Percentiles rank a stretch among this genome's conserved stretches.
phyloP scores from a whole-genome alignment of 768 basidiomycete species.

The Naganishia vishniacii region DNA sequence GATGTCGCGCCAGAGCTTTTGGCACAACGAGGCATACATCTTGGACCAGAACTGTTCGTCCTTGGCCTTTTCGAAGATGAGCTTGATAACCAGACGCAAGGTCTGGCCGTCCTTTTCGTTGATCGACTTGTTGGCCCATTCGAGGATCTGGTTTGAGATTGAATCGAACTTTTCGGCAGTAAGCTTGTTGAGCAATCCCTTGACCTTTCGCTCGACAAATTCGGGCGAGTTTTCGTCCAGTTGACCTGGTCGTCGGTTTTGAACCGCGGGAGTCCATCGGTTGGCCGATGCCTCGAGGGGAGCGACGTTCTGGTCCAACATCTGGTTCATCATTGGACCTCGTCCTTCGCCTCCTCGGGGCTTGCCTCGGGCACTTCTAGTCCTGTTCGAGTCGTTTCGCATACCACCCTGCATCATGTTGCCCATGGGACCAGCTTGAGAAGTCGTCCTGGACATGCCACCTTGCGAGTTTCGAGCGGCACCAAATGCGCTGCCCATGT shows the following conservation, averaged over 20 bases:
- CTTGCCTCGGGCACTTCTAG: constrained; percentile 77
- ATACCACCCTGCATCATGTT: constrained; percentile 14
- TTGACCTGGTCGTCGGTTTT: constrained; percentile 42
- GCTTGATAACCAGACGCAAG: constrained; percentile 88
- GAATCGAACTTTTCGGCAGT: constrained; percentile 95
- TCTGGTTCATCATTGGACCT: constrained; percentile 33
- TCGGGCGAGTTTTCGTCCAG: constrained; percentile 69
- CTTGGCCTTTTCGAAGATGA: constrained; percentile 95
- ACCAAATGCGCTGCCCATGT: constrained; percentile 36
- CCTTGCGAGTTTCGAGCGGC: constrained; percentile 28
- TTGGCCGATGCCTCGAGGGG: constrained; percentile 75
- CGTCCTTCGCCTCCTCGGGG: constrained; percentile 61
- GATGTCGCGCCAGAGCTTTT: constrained; percentile 93
- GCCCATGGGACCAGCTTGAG: constrained; percentile 51
- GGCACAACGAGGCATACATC: constrained; percentile 93
- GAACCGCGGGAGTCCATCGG: constrained; percentile 64
- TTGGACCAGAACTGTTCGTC: constrained; percentile 93
- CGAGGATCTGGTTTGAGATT: constrained; percentile 89
- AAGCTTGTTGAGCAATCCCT: constrained; percentile 83
- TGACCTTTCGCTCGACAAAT: constrained; percentile 87
- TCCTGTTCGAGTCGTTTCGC: constrained; percentile 47
- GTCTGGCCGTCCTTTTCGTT: constrained; percentile 89
- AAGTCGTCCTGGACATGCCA: constrained; percentile 62
- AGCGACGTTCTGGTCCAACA: constrained; percentile 59
- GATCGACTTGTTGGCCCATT: constrained; percentile 89